Percentiles rank a stretch among this genome's conserved stretches.
Conservation (phyloP, 805 yeast species). For the Cyberlindnera meyerae region DNA sequence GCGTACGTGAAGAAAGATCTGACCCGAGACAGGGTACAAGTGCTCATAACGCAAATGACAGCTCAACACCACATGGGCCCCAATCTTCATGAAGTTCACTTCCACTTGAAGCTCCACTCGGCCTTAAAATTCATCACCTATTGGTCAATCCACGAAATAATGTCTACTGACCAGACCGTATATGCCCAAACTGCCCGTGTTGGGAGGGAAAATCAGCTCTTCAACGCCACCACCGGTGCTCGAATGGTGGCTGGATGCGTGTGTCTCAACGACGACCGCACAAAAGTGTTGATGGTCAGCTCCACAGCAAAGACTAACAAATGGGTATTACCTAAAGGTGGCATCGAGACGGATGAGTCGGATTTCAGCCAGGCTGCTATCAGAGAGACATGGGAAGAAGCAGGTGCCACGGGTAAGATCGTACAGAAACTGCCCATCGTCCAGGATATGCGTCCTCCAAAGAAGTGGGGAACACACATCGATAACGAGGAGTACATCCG, state of each 20-base stretch:
- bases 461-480: constrained; percentile 34
- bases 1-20: too few relatives aligned
- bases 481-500: constrained; percentile 19
- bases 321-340: constrained; percentile 96
- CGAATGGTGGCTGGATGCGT: constrained; percentile 93
- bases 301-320: constrained; percentile 62
- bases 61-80: neutral
- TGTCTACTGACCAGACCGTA: neutral
- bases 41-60: too few relatives aligned
- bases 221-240: constrained; percentile 58
- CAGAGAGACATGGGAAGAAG: constrained; percentile 98
- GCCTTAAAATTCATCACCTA: too few relatives aligned
- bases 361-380: constrained; percentile 43
- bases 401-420: constrained; percentile 76
- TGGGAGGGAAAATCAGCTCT: constrained; percentile 33
- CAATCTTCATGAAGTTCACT: neutral
- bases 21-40: too few relatives aligned
- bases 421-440: constrained; percentile 55
- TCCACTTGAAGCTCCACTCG: too few relatives aligned
- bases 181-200: constrained; percentile 14
- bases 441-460: constrained; percentile 52
- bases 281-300: constrained; percentile 70
- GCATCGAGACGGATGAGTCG: constrained; percentile 80
- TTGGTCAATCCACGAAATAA: too few relatives aligned
- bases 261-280: constrained; percentile 52